Evolutionary conservation across 345 rosid genomes (phyloP), one percentile per base, ranked within the genome.

Genomic region (Eucalyptus regnans): DNA sequence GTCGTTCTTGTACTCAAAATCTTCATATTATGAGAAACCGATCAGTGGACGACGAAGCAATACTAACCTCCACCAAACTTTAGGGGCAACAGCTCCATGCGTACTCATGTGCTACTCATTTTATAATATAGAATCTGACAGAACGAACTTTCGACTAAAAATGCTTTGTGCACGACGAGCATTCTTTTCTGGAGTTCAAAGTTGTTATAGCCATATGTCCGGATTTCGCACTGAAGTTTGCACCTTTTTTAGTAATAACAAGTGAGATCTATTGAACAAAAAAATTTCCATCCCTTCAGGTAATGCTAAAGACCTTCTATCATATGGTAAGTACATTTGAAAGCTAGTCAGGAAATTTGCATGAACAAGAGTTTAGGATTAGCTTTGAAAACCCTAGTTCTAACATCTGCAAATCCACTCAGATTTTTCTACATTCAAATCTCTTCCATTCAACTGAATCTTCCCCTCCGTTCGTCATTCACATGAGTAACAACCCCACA

Each of bases 1-100:
- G 88, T 96, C 98, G 41, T 95, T 94, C 88, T 91, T 91, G 95
- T 96, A 97, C 91, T 90, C 94, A 86, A 97, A 97, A 9, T 90
- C 97, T 96, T 89, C 90, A 88, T 14, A 56, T 41, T 23, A 48
- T 18, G 29, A 43, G 44, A 23, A 52, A 33, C 20, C 37, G 15
- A 31, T 25, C 5, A 27, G 76, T 29, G 9, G 22, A 62, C n/a
- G 9, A 43, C 84, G 3, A 37, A 76, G 48, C 29, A 41, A 22
- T 20, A 20, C 1, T 41, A 37, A 33, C 14, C 83, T 41, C 83
- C 83, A 76, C 83, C 27, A 12, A 37, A 76, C 27, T 76, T 17
- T 20, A 3, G 8, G 2, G 83, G 48, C 46, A 41, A 37, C 23
- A 76, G 83, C 48, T 76, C 83, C 83, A 20, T 37, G 23, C 48